Conservation (phyloP, 345 rosid genomes). For the Triadica sebifera region DNA sequence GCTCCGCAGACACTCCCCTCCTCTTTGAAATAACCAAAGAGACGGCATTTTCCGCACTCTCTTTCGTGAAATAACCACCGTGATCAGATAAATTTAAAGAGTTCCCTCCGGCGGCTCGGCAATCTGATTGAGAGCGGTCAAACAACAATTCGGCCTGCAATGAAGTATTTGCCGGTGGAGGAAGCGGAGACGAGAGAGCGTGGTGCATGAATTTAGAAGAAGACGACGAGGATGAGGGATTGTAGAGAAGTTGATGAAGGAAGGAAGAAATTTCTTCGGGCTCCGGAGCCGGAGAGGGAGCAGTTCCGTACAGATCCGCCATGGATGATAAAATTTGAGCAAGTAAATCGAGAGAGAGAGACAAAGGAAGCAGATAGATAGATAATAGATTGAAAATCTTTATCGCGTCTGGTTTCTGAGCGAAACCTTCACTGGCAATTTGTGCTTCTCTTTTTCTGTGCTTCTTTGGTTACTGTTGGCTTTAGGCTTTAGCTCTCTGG, state of each 20-base stretch:
- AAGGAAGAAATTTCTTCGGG: slow-evolving; percentile 52
- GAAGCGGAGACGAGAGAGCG: slow-evolving; percentile 29
- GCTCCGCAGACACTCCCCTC: slow-evolving; percentile 22
- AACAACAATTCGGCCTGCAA: slow-evolving; percentile 13
- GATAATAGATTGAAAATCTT: background rate
- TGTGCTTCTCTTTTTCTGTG: slow-evolving; percentile 2
- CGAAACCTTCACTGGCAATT: background rate
- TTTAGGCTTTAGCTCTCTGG: background rate
- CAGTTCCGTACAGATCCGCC: slow-evolving; percentile 57
- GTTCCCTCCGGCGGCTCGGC: slow-evolving; percentile 14
- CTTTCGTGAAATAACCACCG: slow-evolving; percentile 24
- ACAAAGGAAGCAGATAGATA: too few species aligned
- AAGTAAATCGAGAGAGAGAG: background rate
- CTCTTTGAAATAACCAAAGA: slow-evolving; percentile 20
- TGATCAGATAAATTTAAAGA: slow-evolving; percentile 21
- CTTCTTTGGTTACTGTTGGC: background rate
- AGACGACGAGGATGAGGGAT: slow-evolving; percentile 25
- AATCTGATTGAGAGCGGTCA: slow-evolving; percentile 22
- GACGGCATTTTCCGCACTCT: slow-evolving; percentile 25
- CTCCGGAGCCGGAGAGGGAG: slow-evolving; percentile 34
- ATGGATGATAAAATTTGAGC: slow-evolving; percentile 11
- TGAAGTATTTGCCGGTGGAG: background rate
- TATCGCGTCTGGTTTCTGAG: background rate
- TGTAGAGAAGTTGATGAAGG: slow-evolving; percentile 44
- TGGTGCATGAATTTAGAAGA: slow-evolving; percentile 24